These are phyloP conservation scores for Astrocystis sublimbata DNA, from an alignment of 495 filamentous ascomycete genomes.

Conservation along the genomic window DNA sequence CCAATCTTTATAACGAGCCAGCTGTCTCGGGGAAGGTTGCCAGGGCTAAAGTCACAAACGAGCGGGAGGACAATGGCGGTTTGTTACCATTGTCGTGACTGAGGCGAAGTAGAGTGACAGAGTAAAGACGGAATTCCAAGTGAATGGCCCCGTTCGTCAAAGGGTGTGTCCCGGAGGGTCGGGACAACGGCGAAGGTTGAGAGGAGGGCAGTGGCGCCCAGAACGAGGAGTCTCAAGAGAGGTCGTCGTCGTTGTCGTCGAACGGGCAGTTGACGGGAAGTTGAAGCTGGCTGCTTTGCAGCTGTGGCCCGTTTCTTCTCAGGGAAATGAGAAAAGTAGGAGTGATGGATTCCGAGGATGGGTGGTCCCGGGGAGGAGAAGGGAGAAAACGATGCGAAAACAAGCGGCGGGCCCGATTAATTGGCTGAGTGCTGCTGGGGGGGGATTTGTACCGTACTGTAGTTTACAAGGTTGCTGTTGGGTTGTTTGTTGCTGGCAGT, in stretches of 20 bases:
- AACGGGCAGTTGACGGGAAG: too few species aligned
- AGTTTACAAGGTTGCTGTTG: background rate
- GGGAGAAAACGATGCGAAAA: constrained; percentile 17
- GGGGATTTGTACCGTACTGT: background rate
- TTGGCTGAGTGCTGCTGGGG: too few species aligned
- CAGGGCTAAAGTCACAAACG: constrained; percentile 14
- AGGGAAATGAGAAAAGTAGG: constrained; percentile 11
- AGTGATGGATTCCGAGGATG: too few species aligned
- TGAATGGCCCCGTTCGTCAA: background rate
- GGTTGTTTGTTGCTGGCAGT: background rate
- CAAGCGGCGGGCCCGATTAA: constrained; percentile 12
- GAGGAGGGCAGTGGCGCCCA: background rate
- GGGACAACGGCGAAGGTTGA: background rate
- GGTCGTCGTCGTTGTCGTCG: constrained; percentile 2
- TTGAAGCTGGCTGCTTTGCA: constrained; percentile 12
- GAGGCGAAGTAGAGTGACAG: too few species aligned
- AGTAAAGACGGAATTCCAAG: background rate
- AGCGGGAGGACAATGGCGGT: constrained; percentile 12
- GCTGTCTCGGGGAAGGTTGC: background rate
- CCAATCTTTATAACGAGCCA: background rate
- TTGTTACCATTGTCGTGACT: constrained; percentile 12
- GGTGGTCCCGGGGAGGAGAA: constrained; percentile 8
- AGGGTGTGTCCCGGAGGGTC: background rate
- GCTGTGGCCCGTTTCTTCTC: constrained; percentile 7
- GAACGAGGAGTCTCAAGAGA: background rate